Conservation (phyloP, 129 eudicot species). For the Ambrosia trifida region DNA sequence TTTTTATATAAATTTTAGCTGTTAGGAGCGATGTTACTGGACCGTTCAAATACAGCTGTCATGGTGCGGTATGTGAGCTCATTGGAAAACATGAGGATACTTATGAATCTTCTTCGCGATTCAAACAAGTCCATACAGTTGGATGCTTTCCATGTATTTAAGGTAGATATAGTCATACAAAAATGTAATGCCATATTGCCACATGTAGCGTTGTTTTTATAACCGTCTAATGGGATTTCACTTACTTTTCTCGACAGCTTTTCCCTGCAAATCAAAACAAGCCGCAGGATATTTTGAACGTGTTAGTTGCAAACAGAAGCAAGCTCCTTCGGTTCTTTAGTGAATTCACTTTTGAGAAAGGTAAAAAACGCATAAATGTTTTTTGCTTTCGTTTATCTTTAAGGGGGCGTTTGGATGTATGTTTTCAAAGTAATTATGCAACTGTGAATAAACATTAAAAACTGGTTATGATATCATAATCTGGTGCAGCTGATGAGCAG, state of each 20-base stretch:
- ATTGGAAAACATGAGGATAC: constrained; percentile 86
- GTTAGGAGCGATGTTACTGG: constrained; percentile 81
- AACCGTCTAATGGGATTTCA: not conserved
- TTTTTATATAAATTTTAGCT: constrained; percentile 45
- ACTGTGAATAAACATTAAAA: not conserved
- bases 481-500: constrained; percentile 50
- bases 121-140: constrained; percentile 59
- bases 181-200: not conserved
- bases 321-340: constrained; percentile 55
- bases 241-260: constrained; percentile 29
- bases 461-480: not conserved
- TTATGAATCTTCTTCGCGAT: constrained; percentile 92
- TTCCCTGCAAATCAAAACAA: constrained; percentile 63
- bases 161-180: constrained; percentile 26
- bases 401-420: not conserved
- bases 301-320: constrained; percentile 54
- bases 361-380: constrained; percentile 19
- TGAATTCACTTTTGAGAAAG: constrained; percentile 52
- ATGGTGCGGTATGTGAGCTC: constrained; percentile 88
- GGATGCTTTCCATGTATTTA: constrained; percentile 68
- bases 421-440: not conserved
- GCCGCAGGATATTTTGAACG: constrained; percentile 56
- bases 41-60: constrained; percentile 72
- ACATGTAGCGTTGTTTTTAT: not conserved
- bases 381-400: not conserved